These are phyloP conservation scores for Pelargonium nanum DNA, from an alignment of 345 rosid species.

Conservation along the genomic window DNA sequence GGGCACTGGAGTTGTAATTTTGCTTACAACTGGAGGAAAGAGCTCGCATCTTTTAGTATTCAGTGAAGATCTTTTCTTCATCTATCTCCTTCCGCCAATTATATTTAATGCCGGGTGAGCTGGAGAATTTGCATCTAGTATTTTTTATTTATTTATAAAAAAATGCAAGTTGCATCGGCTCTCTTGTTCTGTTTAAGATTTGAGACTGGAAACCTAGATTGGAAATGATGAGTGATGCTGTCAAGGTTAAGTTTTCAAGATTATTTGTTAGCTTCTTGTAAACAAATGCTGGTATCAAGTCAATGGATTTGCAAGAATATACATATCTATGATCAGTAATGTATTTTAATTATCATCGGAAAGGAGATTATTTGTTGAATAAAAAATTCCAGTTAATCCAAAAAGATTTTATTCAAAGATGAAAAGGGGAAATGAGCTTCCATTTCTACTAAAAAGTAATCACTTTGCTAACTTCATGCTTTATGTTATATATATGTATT, in stretches of 20 bases:
- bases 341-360: too few relatives aligned
- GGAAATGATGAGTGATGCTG: neutral
- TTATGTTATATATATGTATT: neutral
- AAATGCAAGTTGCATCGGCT: neutral
- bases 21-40: slow-evolving; percentile 66
- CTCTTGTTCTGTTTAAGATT: too few relatives aligned
- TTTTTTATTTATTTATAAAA: neutral
- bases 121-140: neutral
- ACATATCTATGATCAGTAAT: neutral
- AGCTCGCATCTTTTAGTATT: slow-evolving; percentile 78
- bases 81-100: slow-evolving; percentile 95
- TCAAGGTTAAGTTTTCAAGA: neutral
- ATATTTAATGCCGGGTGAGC: slow-evolving; percentile 94
- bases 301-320: neutral
- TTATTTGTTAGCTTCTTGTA: neutral
- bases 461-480: too few relatives aligned
- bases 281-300: neutral
- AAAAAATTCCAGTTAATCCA: neutral
- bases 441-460: too few relatives aligned
- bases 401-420: too few relatives aligned
- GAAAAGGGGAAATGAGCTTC: too few relatives aligned
- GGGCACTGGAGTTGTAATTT: slow-evolving; percentile 74
- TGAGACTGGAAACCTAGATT: neutral
- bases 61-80: slow-evolving; percentile 95
- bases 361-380: neutral